phyloP scores from a whole-genome alignment of 441 rosid species.

The Euphorbia corollata region DNA sequence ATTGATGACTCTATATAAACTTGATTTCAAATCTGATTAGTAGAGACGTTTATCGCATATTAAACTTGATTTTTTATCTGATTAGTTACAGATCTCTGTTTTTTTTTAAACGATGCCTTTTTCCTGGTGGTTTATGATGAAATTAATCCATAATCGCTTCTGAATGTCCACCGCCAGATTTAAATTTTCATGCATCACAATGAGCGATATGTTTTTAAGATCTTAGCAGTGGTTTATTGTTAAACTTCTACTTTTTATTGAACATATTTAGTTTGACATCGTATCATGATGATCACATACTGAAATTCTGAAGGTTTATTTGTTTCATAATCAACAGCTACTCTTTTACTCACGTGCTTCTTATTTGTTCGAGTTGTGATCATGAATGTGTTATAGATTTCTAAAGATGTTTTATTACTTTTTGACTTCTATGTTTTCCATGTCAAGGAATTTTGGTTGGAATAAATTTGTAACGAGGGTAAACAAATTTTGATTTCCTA shows the following conservation, averaged over 20 bases:
- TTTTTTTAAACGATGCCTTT: not conserved
- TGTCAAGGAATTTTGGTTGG: not conserved
- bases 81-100: not conserved
- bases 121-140: not conserved
- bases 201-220: not conserved
- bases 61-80: not conserved
- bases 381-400: not conserved
- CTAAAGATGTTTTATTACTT: not conserved
- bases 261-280: too few relatives aligned
- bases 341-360: not conserved
- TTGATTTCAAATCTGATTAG: not conserved
- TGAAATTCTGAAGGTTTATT: not conserved
- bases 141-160: not conserved
- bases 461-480: not conserved
- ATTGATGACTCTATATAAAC: not conserved
- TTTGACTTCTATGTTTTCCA: not conserved
- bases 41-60: not conserved
- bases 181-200: too few relatives aligned
- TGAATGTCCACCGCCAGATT: too few relatives aligned
- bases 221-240: not conserved
- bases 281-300: not conserved
- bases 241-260: not conserved
- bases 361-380: not conserved
- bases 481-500: not conserved
- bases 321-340: slow-evolving; percentile 1